Conservation (phyloP, 202 grass and related monocot genomes). For the Tripidium arundinaceum region DNA sequence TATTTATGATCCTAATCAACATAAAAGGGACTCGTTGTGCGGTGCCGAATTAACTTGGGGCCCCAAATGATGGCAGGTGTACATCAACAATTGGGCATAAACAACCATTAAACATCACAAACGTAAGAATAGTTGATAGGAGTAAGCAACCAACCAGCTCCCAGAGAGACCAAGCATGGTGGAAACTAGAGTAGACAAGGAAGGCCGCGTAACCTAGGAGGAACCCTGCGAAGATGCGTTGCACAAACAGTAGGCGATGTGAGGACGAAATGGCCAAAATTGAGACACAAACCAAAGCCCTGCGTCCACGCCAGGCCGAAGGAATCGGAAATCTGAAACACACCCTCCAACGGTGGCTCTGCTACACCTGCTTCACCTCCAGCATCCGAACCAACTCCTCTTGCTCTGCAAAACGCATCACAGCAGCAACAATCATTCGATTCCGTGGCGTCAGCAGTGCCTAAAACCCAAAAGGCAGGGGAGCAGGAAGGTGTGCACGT, state of each 20-base stretch:
- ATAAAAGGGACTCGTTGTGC: not conserved
- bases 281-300: not conserved
- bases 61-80: not conserved
- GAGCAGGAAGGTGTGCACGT: not conserved
- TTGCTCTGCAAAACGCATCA: constrained; percentile 60
- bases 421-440: not conserved
- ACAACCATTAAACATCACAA: not conserved
- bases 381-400: constrained; percentile 77
- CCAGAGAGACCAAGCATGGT: constrained; percentile 86
- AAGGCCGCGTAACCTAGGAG: constrained; percentile 61
- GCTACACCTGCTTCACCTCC: constrained; percentile 68
- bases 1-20: not conserved
- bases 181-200: constrained; percentile 67
- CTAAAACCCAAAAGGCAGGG: not conserved
- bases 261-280: constrained; percentile 8
- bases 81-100: not conserved
- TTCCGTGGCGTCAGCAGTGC: not conserved
- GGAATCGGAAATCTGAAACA: constrained; percentile 11
- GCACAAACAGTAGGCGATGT: constrained; percentile 27
- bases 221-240: constrained; percentile 68
- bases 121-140: not conserved
- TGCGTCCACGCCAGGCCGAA: not conserved
- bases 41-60: not conserved
- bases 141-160: constrained; percentile 56
- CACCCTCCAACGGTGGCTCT: constrained; percentile 74